These are phyloP conservation scores for Alternaria sp. DNA, from an alignment of 2,329 filamentous ascomycete genomes.

Conservation along the genomic window DNA sequence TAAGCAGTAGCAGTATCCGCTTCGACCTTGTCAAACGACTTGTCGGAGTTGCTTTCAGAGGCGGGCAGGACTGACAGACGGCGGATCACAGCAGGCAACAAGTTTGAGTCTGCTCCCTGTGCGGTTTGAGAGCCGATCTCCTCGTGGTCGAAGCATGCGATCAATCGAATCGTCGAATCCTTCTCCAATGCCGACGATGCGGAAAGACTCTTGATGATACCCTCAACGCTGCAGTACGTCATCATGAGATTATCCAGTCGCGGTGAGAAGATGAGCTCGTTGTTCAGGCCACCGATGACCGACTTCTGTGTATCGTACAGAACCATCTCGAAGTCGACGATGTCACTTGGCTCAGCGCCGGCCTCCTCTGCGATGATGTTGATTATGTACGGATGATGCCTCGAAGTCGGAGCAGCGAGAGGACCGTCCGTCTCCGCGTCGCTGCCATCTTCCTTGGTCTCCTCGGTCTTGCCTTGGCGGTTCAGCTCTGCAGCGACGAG, in stretches of 20 bases:
- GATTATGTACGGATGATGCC: slow-evolving; percentile 88
- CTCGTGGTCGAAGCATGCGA: slow-evolving; percentile 96
- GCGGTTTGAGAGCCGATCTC: slow-evolving; percentile 93
- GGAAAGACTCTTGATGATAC: slow-evolving; percentile 80
- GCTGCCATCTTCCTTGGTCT: slow-evolving; percentile 57
- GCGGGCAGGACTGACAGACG: slow-evolving; percentile 82
- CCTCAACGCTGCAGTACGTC: slow-evolving; percentile 90
- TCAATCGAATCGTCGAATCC: slow-evolving; percentile 85
- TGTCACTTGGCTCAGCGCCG: slow-evolving; percentile 71
- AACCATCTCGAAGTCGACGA: slow-evolving; percentile 95
- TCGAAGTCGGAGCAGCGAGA: slow-evolving; percentile 76
- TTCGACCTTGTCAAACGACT: slow-evolving; percentile 70
- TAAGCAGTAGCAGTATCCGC: slow-evolving; percentile 77
- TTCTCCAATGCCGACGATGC: slow-evolving; percentile 71
- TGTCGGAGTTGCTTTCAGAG: slow-evolving; percentile 65
- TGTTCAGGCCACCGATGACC: slow-evolving; percentile 84
- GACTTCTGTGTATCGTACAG: slow-evolving; percentile 95
- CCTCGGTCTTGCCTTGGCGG: slow-evolving; percentile 66
- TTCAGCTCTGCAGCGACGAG: slow-evolving; percentile 89
- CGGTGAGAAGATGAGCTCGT: slow-evolving; percentile 96
- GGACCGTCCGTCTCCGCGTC: slow-evolving; percentile 56
- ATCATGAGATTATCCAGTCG: slow-evolving; percentile 95
- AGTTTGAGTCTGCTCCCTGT: slow-evolving; percentile 91
- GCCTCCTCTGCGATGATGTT: slow-evolving; percentile 84
- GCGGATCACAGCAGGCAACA: slow-evolving; percentile 85